These are phyloP conservation scores for Leishmania mexicana DNA, from an alignment of 208 protist genomes.

Conservation along the genomic window DNA sequence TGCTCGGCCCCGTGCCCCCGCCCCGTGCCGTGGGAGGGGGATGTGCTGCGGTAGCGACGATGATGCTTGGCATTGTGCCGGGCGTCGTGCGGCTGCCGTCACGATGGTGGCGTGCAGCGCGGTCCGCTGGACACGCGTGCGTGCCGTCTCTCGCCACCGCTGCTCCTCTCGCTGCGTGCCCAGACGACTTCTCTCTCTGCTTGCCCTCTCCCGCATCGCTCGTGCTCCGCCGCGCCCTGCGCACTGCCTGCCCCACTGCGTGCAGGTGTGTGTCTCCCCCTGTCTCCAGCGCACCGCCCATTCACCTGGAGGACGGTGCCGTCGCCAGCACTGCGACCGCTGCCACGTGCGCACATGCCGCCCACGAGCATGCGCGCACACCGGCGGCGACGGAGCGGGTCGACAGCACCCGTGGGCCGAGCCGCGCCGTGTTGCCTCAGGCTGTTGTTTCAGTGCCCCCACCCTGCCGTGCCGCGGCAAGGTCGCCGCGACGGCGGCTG, in stretches of 20 bases:
- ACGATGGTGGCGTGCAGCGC: not conserved
- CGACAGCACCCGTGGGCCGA: not conserved
- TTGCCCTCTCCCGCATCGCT: not conserved
- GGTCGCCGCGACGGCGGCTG: not conserved
- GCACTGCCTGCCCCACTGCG: not conserved
- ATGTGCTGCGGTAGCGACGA: not conserved
- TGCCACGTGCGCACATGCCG: not conserved
- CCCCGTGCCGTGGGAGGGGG: no score
- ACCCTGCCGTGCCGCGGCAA: not conserved
- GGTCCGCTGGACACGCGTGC: not conserved
- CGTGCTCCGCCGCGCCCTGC: not conserved
- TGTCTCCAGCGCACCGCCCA: not conserved
- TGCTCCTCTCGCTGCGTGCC: not conserved
- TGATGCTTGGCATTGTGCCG: not conserved
- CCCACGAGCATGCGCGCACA: conserved; percentile 1
- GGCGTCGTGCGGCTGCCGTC: not conserved
- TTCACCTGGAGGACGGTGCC: not conserved
- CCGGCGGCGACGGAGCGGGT: not conserved
- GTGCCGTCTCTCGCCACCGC: not conserved
- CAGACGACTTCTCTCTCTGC: not conserved
- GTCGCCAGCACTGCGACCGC: not conserved
- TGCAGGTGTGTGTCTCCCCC: not conserved
- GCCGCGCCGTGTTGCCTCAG: not conserved
- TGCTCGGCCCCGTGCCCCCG: no score
- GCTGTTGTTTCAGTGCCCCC: no score